Evolutionary conservation across 805 yeast species (phyloP), one percentile per base, ranked within the genome.

Genomic region (Saccharomyces mikatae): DNA sequence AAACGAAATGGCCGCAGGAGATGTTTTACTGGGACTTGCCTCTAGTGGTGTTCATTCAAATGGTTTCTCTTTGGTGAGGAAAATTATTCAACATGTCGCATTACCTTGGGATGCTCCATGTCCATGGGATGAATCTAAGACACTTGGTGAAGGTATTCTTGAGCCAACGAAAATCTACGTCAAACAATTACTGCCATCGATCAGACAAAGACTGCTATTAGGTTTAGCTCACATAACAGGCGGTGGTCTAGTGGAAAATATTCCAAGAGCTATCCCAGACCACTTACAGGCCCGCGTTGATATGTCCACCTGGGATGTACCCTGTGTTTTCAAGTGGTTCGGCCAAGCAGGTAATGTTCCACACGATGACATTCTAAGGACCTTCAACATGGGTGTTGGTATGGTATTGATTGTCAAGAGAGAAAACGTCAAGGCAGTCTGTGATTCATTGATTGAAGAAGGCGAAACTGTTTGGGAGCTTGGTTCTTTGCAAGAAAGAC

Each of bases 201-300:
- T 91, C 58, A 80, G 78, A 63, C 76, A 86, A 64, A 84, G 78
- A 32, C 73, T 87, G 54, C 68, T 92, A 49, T 76, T 90, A 54
- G 99, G 97, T 56, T 79, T 94, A 67, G 96, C 99, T 2, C 96
- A 94, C 67, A 94, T 94, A 66, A 94, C 99, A 26, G 99, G 99
- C 58, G 99, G 99, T 71, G 99, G 99, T 52, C 77, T 94, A 52
- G 85, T 94, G 29, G 99, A 94, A 72, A 94, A 94, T 72, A 83
- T 92, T 55, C 99, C 99, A 53, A 83, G 99, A 69, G 94, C 96
- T 21, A 77, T 94, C 58, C 99, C 99, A 55, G 73, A 80, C 55
- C 72, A 82, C 62, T 75, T 94, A 58, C 84, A 85, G 63, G 99
- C 97, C 13, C 76, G 76, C 60, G 81, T 94, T 51, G 96, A 92